phyloP scores from a whole-genome alignment of 1,284 basidiomycete genomes.

The Stereum hirsutum region DNA sequence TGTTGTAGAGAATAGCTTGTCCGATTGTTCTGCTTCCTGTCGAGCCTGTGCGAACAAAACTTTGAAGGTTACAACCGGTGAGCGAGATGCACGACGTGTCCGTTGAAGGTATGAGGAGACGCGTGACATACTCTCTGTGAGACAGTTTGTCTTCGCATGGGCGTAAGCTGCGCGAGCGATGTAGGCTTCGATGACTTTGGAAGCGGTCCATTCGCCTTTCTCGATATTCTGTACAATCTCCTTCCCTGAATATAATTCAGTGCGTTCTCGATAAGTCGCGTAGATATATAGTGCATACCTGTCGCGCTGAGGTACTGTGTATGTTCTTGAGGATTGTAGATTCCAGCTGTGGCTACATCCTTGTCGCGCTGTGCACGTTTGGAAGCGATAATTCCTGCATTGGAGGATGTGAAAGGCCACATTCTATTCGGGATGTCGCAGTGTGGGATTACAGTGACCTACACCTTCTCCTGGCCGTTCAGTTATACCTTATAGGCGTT shows the following conservation, averaged over 20 bases:
- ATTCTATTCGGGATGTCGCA: constrained; percentile 22
- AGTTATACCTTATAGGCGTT: no score
- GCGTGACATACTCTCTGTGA: constrained; percentile 65
- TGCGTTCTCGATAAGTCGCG: background rate
- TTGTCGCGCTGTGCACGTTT: constrained; percentile 26
- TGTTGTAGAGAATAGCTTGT: constrained; percentile 54
- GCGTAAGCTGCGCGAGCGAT: constrained; percentile 57
- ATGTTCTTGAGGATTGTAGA: constrained; percentile 10
- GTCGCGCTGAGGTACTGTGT: constrained; percentile 19
- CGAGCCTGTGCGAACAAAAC: constrained; percentile 66
- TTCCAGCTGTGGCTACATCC: constrained; percentile 18
- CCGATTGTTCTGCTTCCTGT: constrained; percentile 52
- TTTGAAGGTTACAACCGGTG: constrained; percentile 18
- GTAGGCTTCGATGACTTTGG: constrained; percentile 64
- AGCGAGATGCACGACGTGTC: background rate
- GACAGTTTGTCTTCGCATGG: constrained; percentile 62
- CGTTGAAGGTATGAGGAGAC: background rate
- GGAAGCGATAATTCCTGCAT: constrained; percentile 17
- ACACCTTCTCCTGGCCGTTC: no score
- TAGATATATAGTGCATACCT: constrained; percentile 11
- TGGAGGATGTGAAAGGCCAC: constrained; percentile 32
- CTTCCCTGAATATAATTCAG: constrained; percentile 27
- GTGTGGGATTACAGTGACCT: no score
- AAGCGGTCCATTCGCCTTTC: constrained; percentile 63
- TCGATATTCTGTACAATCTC: constrained; percentile 55